A percentile compares a stretch with the other conserved stretches of the same genome.
Evolutionary conservation across 495 filamentous ascomycete species (phyloP).

Genomic region (Penicillium ucsense): DNA sequence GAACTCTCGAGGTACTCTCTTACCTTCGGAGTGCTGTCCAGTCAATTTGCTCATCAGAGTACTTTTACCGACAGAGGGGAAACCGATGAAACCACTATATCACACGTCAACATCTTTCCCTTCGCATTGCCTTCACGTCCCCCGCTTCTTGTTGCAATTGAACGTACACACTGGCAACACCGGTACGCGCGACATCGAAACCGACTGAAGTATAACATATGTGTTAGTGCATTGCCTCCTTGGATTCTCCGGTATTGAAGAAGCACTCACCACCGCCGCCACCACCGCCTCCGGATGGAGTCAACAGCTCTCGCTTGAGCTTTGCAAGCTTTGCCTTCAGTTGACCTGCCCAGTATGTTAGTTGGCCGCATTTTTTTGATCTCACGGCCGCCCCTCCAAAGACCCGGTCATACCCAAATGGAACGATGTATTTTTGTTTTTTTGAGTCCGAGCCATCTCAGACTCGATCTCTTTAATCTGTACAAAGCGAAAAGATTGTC

Average conservation of each 20-base stretch:
- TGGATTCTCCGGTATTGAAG: background rate
- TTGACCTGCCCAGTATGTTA: constrained; percentile 52
- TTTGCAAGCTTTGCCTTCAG: constrained; percentile 98
- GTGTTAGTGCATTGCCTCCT: constrained; percentile 9
- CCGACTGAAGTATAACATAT: constrained; percentile 44
- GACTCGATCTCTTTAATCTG: constrained; percentile 97
- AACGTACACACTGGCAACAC: constrained; percentile 89
- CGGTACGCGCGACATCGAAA: constrained; percentile 96
- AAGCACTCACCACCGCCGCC: constrained; percentile 55
- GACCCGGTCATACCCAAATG: constrained; percentile 46
- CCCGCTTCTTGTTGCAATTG: constrained; percentile 1
- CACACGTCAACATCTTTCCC: constrained; percentile 2
- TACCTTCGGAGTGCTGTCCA: constrained; percentile 88
- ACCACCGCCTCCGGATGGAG: constrained; percentile 69
- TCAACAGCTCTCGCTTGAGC: constrained; percentile 89
- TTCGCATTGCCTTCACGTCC: background rate
- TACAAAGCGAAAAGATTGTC: constrained; percentile 12
- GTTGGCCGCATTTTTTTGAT: constrained; percentile 3
- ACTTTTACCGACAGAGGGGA: constrained; percentile 96
- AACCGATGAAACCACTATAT: constrained; percentile 52
- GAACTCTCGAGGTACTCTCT: background rate
- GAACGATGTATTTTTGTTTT: constrained; percentile 95
- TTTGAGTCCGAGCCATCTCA: constrained; percentile 96
- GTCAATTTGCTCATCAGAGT: constrained; percentile 92
- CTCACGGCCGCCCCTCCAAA: background rate